Evolutionary conservation across 192 early-diverging fungal genomes (phyloP), one percentile per base, ranked within the genome.

Genomic region (Coemansia sp.): DNA sequence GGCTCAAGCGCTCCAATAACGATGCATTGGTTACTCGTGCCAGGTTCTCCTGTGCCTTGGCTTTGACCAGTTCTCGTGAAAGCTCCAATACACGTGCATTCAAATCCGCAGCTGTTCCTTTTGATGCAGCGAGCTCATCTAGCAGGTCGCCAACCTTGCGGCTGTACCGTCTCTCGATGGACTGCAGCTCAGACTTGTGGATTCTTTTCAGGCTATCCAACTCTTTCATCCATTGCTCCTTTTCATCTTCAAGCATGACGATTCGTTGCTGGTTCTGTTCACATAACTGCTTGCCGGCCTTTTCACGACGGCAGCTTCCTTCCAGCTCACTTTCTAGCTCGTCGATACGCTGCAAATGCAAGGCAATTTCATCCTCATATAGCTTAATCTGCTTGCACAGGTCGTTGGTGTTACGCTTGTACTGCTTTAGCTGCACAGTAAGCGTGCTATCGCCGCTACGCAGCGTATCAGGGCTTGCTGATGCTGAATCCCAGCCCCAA

Each of bases 351-450:
- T 20, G 8, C 21, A 67, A 42, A n/a, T 30, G 47, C 3, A 28
- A 3, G 10, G 52, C 57, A 13, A 64, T 38, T 26, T 76, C 66
- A 42, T 23, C 35, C 14, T 69, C 67, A 35, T 59, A 53, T 33
- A 36, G 11, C 26, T 76, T 63, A 11, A 76, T 58, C 42, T 57
- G 57, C 6, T 49, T 48, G 16, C 43, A 43, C 8, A 76, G 67
- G 19, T 63, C 66, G 33, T 47, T 53, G 21, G 65, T 62, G 3
- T 61, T 59, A 36, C 67, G 66, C 9, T 46, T 59, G 42, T 65
- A 63, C 44, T 76, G 62, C 52, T 59, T 65, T 38, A 51, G 14
- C 9, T 76, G 62, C 20, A 59, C 11, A 6, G 28, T 41, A n/a
- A 50, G 57, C 13, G 44, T 23, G 20, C 20, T 19, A 46, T 33